Base-by-base conservation (phyloP, 768 basidiomycete species). In the Calvatia gigantea region DNA sequence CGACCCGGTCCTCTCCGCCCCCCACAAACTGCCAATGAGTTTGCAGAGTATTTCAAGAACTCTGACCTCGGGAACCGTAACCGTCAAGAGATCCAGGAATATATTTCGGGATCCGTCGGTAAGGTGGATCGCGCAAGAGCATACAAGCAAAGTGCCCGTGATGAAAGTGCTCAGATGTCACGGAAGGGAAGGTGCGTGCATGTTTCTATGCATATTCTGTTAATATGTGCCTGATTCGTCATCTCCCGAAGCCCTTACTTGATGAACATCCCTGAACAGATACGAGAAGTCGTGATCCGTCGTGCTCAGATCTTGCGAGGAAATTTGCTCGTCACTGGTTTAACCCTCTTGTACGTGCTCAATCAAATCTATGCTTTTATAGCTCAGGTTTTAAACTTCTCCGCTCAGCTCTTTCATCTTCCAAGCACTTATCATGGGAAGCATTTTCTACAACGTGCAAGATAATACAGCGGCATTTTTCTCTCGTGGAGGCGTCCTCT, bases 401-500 rank as follows among this genome's bases (percentile, higher is more conserved):
- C 23, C 21, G 5, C 46, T 33, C 8, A 85, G 84, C 37, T 73
- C 78, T 8, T 85, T 82, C 64, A 61, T 83, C 28, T 71, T 84
- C 59, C 76, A 80, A 60, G 73, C 69, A 25, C 54, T 77, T 6
- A 76, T 79, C 60, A 76, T 86, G 48, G 87, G 88, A 25, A 83
- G 82, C 0, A 78, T 88, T 27, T 92, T 88, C 74, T 73, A 82
- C 55, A 72, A 77, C 7, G 69, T 84, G 31, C 73, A 80, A 0
- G 71, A 80, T 14, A 70, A 72, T 7, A 88, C 89, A 0, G 67
- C 73, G 12, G 82, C 81, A 9, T 86, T 80, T 64, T 91, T 88
- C 74, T 84, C 86, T n/a, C 81, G 90, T 17, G 89, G 88, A 37
- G 85, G 89, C 70, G 75, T 87, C 21, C 72, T 93, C 17, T 91